These are phyloP conservation scores for Neonectria punicea DNA, from an alignment of 2,329 filamentous ascomycete genomes.

Conservation along the genomic window DNA sequence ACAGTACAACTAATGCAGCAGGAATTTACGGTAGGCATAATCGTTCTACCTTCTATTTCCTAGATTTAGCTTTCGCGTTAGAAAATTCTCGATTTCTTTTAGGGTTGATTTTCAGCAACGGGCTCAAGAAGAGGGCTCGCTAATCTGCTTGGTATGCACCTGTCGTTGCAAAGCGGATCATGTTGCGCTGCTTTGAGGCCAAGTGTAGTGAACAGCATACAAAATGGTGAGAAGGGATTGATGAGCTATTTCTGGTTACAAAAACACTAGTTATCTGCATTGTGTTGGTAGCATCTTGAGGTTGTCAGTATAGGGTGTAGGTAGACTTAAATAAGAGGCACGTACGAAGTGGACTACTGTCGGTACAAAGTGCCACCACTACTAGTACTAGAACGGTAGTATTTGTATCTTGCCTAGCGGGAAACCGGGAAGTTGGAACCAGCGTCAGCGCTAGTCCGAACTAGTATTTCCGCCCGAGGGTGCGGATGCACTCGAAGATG, in stretches of 20 bases:
- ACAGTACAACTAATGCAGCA: neutral
- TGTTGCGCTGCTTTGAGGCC: neutral
- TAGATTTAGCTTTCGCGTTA: too few relatives aligned
- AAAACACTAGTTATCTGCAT: neutral
- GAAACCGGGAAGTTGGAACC: neutral
- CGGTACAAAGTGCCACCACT: too few relatives aligned
- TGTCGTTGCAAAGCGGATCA: too few relatives aligned
- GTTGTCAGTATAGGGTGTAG: neutral
- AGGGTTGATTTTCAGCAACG: neutral
- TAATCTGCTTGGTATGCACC: too few relatives aligned
- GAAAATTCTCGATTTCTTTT: neutral
- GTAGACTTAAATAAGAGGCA: too few relatives aligned
- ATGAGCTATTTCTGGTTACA: neutral
- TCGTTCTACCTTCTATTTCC: too few relatives aligned
- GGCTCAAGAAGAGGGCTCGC: neutral
- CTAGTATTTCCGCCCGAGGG: neutral
- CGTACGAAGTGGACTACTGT: too few relatives aligned
- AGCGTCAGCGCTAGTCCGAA: conserved; percentile 10
- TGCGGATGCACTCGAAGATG: neutral
- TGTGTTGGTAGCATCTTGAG: conserved; percentile 3
- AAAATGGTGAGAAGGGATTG: neutral
- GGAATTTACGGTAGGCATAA: too few relatives aligned
- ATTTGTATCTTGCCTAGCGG: neutral
- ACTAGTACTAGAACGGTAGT: too few relatives aligned
- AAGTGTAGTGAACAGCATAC: neutral